Evolutionary conservation across 345 rosid species (phyloP), one percentile per base, ranked within the genome.

Genomic region (Linum usitatissimum): DNA sequence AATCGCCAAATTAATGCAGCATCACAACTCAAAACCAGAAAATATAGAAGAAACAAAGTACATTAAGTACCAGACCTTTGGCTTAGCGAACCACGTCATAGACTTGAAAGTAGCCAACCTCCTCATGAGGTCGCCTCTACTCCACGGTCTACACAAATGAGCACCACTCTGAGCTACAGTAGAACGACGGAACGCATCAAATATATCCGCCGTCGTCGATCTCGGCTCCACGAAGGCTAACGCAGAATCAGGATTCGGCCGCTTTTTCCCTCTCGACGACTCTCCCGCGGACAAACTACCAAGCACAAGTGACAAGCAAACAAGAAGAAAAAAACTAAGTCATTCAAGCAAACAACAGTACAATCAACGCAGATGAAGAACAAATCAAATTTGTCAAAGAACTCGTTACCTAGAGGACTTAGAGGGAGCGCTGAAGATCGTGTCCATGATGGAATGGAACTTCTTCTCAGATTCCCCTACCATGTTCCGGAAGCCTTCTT

Each of bases 51-150:
- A 18, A 19, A 55, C 38, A 34, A 19, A 28, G 23, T 23, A 23
- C 28, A 23, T 23, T 23, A 55, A 19, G 30, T 28, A 10, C 7
- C 30, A 48, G 59, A 89, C 99, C 96, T 86, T 78, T 57, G 96
- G 97, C 65, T 87, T 90, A 30, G 96, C 96, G 55, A 93, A 87
- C 94, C 99, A 93, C 18, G 91, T 86, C 99, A 93, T 93, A 61
- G 99, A 90, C 81, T 90, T 93, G 69, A 84, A 93, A 30, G 94
- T 84, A 45, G 96, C 80, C 13, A 83, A 66, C 71, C 99, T 83
- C 78, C 80, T 83, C 87, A 93, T 77, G 69, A 93, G 84, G 64
- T 93, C 99, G 9, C 88, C 86, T 40, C 99, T 79, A 66, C 87
- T 90, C 97, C 99, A 93, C 0, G 96, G 98, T 71, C 90, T 78